A percentile compares a stretch with the other conserved stretches of the same genome.
Conservation (phyloP, 2,329 filamentous ascomycete genomes). For the Fusarium irregulare region DNA sequence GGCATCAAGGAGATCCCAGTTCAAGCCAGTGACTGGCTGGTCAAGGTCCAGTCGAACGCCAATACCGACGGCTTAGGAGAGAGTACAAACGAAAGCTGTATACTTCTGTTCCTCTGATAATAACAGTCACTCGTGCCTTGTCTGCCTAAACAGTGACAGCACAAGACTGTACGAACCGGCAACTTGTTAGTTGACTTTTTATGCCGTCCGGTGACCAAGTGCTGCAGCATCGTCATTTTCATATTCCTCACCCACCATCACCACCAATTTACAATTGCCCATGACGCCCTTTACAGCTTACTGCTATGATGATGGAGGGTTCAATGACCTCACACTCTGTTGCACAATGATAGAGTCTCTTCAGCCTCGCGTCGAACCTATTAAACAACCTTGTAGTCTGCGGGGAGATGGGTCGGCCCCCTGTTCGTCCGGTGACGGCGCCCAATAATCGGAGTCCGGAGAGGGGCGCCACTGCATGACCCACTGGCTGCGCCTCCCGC, state of each 20-base stretch:
- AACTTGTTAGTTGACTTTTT: slow-evolving; percentile 2
- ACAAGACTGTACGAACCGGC: not conserved
- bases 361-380: slow-evolving; percentile 31
- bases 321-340: slow-evolving; percentile 40
- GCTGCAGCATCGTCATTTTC: slow-evolving; percentile 7
- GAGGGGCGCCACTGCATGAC: slow-evolving; percentile 41
- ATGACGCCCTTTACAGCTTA: slow-evolving; percentile 12
- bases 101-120: not conserved
- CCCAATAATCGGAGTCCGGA: slow-evolving; percentile 37
- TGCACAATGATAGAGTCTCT: slow-evolving; percentile 20
- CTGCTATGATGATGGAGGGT: slow-evolving; percentile 31
- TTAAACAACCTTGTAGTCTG: slow-evolving; percentile 28
- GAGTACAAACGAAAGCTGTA: slow-evolving; percentile 14
- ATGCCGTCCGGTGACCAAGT: slow-evolving; percentile 8
- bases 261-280: slow-evolving; percentile 1
- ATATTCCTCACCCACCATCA: slow-evolving; percentile 12
- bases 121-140: slow-evolving; percentile 1
- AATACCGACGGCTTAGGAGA: slow-evolving; percentile 3
- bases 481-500: slow-evolving; percentile 48
- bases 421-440: slow-evolving; percentile 19
- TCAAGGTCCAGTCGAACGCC: slow-evolving; percentile 5
- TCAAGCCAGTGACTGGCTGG: slow-evolving; percentile 15
- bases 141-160: slow-evolving; percentile 29
- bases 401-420: slow-evolving; percentile 28
- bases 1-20: slow-evolving; percentile 24